These are phyloP conservation scores for Nannizzia gypsea DNA, from an alignment of 2,329 filamentous ascomycete genomes.

Conservation along the genomic window DNA sequence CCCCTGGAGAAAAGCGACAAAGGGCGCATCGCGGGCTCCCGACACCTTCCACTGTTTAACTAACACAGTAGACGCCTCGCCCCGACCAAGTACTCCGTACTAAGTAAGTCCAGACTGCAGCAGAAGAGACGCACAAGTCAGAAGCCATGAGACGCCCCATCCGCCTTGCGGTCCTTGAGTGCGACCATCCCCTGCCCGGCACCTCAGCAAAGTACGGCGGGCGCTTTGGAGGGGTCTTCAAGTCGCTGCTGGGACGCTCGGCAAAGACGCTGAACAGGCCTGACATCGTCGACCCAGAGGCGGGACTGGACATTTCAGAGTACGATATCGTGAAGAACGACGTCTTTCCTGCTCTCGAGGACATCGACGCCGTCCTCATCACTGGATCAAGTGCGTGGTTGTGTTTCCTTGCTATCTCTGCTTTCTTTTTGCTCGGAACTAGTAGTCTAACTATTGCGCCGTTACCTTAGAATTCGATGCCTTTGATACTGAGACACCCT, in stretches of 20 bases:
- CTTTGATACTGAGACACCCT: slow-evolving; percentile 58
- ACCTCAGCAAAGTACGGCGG: slow-evolving; percentile 55
- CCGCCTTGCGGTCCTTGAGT: slow-evolving; percentile 77
- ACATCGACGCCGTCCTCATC: slow-evolving; percentile 71
- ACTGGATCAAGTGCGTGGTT: slow-evolving; percentile 55
- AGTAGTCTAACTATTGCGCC: background rate
- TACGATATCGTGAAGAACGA: slow-evolving; percentile 59
- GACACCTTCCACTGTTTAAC: too few relatives aligned
- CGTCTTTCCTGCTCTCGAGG: slow-evolving; percentile 59
- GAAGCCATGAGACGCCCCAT: slow-evolving; percentile 38
- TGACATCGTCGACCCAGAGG: slow-evolving; percentile 24
- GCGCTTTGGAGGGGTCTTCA: slow-evolving; percentile 62
- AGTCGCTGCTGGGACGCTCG: slow-evolving; percentile 45
- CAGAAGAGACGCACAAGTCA: background rate
- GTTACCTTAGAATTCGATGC: slow-evolving; percentile 53
- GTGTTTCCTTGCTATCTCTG: background rate
- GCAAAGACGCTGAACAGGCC: slow-evolving; percentile 36
- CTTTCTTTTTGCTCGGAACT: background rate
- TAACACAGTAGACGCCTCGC: too few relatives aligned
- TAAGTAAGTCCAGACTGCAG: background rate
- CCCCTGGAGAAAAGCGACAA: too few relatives aligned
- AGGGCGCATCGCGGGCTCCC: too few relatives aligned
- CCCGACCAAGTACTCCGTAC: too few relatives aligned
- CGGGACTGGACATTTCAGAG: slow-evolving; percentile 46
- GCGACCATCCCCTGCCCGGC: slow-evolving; percentile 61